These are phyloP conservation scores for Aspergillus caelatus DNA, from an alignment of 2,329 filamentous ascomycete species.

Conservation along the genomic window DNA sequence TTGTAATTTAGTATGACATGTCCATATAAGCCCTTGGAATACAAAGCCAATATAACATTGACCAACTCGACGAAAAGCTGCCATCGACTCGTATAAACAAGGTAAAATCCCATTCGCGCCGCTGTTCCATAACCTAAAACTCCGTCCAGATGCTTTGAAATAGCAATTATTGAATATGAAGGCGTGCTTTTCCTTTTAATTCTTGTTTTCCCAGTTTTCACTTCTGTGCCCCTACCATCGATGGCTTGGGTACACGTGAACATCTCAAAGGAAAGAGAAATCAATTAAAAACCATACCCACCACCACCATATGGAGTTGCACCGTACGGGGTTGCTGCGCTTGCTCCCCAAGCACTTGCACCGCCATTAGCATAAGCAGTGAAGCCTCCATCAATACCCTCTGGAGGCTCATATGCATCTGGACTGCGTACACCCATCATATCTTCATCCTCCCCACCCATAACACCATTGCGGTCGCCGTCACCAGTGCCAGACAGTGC, in stretches of 20 bases:
- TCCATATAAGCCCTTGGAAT: neutral
- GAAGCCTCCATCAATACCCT: slow-evolving; percentile 47
- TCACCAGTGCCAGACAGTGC: slow-evolving; percentile 58
- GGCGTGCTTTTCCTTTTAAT: neutral
- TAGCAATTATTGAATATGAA: slow-evolving; percentile 4
- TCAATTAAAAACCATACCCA: slow-evolving; percentile 31
- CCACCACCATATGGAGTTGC: slow-evolving; percentile 28
- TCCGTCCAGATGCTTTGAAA: slow-evolving; percentile 8
- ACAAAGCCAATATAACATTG: slow-evolving; percentile 1
- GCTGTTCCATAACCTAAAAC: slow-evolving; percentile 9
- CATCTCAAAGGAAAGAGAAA: neutral
- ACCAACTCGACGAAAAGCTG: neutral
- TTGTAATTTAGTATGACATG: neutral
- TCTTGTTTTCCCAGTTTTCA: neutral
- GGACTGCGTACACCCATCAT: slow-evolving; percentile 55
- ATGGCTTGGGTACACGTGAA: neutral
- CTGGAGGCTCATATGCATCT: slow-evolving; percentile 51
- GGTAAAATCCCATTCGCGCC: slow-evolving; percentile 7
- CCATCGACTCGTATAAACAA: neutral
- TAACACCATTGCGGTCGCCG: slow-evolving; percentile 57
- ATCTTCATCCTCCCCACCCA: slow-evolving; percentile 47
- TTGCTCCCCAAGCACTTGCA: slow-evolving; percentile 68
- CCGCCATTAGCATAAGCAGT: slow-evolving; percentile 51
- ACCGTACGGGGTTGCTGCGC: slow-evolving; percentile 63
- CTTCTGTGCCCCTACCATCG: neutral